Evolutionary conservation across 2,329 filamentous ascomycete species (phyloP).

Genomic region (Magnaporthales sp.): DNA sequence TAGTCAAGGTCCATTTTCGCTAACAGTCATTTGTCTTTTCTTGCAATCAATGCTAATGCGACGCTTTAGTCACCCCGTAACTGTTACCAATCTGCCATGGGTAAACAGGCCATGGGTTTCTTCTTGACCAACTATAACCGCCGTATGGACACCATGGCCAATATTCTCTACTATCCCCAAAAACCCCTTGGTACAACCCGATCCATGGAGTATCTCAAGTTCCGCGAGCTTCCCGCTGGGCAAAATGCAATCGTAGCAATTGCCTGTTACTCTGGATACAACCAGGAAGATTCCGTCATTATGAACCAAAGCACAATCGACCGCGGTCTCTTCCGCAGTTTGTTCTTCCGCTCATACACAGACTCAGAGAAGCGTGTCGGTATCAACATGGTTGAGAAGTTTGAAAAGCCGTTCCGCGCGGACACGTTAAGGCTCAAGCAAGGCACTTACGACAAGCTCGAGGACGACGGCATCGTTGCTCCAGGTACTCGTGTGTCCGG

Average conservation of each 20-base stretch:
- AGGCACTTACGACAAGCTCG: constrained; percentile 93
- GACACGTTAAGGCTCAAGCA: constrained; percentile 91
- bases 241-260: constrained; percentile 99
- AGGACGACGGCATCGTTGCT: constrained; percentile 90
- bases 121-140: constrained; percentile 95
- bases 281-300: constrained; percentile 99
- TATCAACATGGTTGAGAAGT: constrained; percentile 84
- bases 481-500: constrained; percentile 92
- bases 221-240: constrained; percentile 91
- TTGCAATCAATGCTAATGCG: constrained; percentile 21
- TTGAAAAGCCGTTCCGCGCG: constrained; percentile 85
- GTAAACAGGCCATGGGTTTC: constrained; percentile 99
- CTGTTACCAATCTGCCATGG: constrained; percentile 98
- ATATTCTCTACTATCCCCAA: constrained; percentile 97
- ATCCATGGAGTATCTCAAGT: constrained; percentile 98
- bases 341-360: constrained; percentile 96
- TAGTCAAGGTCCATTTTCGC: constrained; percentile 2
- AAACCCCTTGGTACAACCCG: constrained; percentile 93
- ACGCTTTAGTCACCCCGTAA: constrained; percentile 77
- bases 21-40: neutral
- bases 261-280: constrained; percentile 95
- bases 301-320: constrained; percentile 99
- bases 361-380: constrained; percentile 96
- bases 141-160: constrained; percentile 99
- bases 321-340: constrained; percentile 89